Percentiles rank a stretch among this genome's conserved stretches.
phyloP scores from a whole-genome alignment of 2,329 filamentous ascomycete genomes.

The Westerdykella ornata region DNA sequence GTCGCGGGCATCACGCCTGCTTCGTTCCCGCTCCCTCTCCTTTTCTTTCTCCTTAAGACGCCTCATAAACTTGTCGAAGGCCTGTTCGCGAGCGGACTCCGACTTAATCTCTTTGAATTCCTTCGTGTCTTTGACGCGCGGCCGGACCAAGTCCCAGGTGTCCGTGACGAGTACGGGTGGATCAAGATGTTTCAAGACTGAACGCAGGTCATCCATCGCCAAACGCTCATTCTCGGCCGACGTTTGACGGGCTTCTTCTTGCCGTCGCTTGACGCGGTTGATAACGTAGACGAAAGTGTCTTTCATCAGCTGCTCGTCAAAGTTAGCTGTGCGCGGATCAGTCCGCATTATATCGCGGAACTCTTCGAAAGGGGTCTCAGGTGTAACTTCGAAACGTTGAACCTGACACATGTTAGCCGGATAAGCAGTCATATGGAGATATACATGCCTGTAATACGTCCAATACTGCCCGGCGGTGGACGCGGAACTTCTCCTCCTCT shows the following conservation, averaged over 20 bases:
- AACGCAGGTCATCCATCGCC: conserved; percentile 76
- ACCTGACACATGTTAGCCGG: conserved; percentile 51
- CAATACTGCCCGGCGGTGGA: conserved; percentile 72
- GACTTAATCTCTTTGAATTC: conserved; percentile 78
- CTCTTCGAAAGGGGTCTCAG: conserved; percentile 80
- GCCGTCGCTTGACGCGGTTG: conserved; percentile 75
- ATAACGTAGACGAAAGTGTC: conserved; percentile 83
- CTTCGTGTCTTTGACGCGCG: conserved; percentile 69
- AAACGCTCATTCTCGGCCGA: conserved; percentile 80
- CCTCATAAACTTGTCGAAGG: conserved; percentile 87
- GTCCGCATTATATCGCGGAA: conserved; percentile 75
- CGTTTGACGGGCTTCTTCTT: conserved; percentile 75
- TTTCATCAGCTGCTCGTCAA: conserved; percentile 70
- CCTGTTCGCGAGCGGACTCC: conserved; percentile 73
- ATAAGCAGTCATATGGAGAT: conserved; percentile 3
- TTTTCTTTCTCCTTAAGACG: conserved; percentile 89
- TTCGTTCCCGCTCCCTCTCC: conserved; percentile 56
- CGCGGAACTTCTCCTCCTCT: conserved; percentile 79
- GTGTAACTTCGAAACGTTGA: conserved; percentile 82
- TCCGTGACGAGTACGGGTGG: conserved; percentile 72
- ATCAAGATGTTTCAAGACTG: conserved; percentile 80
- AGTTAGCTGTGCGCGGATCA: conserved; percentile 81
- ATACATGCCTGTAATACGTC: conserved; percentile 77
- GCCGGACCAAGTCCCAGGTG: conserved; percentile 80
- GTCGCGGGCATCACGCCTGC: conserved; percentile 34